Conservation (phyloP, 2,329 filamentous ascomycete species). For the Mycosphaerelloides madeirae region DNA sequence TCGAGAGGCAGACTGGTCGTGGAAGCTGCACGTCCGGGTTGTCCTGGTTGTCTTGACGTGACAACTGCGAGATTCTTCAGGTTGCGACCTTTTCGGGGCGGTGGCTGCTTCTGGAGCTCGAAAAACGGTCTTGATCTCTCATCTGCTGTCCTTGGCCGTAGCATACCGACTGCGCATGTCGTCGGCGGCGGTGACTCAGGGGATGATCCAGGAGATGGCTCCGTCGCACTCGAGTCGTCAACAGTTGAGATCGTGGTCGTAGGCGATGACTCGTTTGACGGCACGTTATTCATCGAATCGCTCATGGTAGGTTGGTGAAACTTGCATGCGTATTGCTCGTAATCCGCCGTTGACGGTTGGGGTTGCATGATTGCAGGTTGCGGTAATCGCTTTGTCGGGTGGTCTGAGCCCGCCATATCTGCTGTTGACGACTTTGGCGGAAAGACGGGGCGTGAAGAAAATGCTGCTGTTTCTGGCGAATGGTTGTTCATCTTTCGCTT, state of each 20-base stretch:
- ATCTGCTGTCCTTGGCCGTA: conserved; percentile 46
- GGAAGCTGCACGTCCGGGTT: conserved; percentile 43
- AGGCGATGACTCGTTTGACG: conserved; percentile 88
- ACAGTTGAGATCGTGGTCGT: conserved; percentile 91
- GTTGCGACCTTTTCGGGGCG: conserved; percentile 66
- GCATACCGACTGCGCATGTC: conserved; percentile 58
- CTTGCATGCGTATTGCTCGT: conserved; percentile 25
- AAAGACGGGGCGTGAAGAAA: conserved; percentile 15
- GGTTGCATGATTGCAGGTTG: conserved; percentile 15
- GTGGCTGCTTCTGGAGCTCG: conserved; percentile 45
- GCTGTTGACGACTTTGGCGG: conserved; percentile 15
- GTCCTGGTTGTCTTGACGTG: conserved; percentile 43
- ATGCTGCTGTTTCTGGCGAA: conserved; percentile 15
- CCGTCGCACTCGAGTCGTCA: conserved; percentile 83
- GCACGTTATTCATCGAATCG: conserved; percentile 71
- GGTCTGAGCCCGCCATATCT: conserved; percentile 24
- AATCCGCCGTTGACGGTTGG: conserved; percentile 18
- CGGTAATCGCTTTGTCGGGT: conserved; percentile 23
- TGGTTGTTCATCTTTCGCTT: conserved; percentile 24
- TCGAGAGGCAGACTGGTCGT: conserved; percentile 50
- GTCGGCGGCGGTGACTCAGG: conserved; percentile 78
- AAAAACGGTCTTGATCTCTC: conserved; percentile 51
- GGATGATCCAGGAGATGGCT: conserved; percentile 85
- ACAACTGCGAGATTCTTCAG: conserved; percentile 81
- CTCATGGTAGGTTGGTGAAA: conserved; percentile 68